A percentile compares a stretch with the other conserved stretches of the same genome.
These are phyloP conservation scores for Kwoniella heveanensis DNA, from an alignment of 768 basidiomycete genomes.

Conservation along the genomic window DNA sequence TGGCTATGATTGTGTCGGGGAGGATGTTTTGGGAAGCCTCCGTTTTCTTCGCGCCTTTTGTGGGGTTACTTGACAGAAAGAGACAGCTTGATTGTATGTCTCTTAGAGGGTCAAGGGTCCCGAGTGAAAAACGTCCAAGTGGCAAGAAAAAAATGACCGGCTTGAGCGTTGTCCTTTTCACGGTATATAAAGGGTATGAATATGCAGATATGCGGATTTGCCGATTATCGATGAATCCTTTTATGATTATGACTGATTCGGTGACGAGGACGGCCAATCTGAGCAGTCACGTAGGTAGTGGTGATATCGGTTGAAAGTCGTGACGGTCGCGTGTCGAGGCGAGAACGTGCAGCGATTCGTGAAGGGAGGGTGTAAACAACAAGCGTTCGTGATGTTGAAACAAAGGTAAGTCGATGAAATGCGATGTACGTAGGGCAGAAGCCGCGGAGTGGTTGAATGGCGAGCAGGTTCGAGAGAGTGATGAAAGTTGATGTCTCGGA, in stretches of 20 bases:
- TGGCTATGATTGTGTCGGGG: constrained; percentile 38
- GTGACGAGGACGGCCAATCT: not conserved
- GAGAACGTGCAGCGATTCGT: not conserved
- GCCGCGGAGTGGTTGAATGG: not conserved
- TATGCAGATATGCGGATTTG: not conserved
- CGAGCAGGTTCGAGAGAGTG: not conserved
- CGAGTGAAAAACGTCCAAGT: not conserved
- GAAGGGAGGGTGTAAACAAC: not conserved
- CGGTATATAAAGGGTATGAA: not conserved
- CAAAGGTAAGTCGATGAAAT: not conserved
- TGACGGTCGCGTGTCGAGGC: not conserved
- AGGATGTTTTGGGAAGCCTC: constrained; percentile 17
- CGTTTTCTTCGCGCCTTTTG: constrained; percentile 49
- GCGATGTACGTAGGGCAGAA: no score
- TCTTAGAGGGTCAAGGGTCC: not conserved
- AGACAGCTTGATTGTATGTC: constrained; percentile 10
- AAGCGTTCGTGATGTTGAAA: no score
- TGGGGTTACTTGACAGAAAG: constrained; percentile 5
- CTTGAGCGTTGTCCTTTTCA: not conserved
- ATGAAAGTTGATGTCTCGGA: not conserved
- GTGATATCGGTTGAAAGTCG: not conserved
- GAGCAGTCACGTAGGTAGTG: not conserved
- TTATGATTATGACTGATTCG: not conserved
- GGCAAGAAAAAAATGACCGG: not conserved
- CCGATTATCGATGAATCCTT: not conserved